Evolutionary conservation across 2,329 filamentous ascomycete species (phyloP).

Genomic region (Tolypocladium endophyticum): DNA sequence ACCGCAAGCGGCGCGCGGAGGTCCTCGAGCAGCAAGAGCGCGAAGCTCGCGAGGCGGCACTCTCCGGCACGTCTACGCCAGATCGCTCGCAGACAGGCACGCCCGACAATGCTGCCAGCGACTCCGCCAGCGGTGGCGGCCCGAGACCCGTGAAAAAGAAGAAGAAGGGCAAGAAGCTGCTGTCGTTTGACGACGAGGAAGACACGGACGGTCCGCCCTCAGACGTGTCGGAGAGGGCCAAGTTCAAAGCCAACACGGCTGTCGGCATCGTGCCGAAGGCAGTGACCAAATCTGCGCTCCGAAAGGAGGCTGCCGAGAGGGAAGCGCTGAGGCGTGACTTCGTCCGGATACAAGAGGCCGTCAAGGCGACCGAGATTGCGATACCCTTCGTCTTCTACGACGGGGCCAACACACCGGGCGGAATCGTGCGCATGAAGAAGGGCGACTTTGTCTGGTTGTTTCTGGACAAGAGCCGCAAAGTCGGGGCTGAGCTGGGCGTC

Average conservation of each 20-base stretch:
- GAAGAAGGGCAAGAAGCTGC: slow-evolving; percentile 34
- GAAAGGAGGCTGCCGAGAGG: slow-evolving; percentile 67
- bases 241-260: slow-evolving; percentile 51
- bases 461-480: slow-evolving; percentile 80
- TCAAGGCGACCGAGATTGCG: slow-evolving; percentile 80
- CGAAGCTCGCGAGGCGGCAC: slow-evolving; percentile 56
- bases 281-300: slow-evolving; percentile 60
- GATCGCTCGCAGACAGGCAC: slow-evolving; percentile 38
- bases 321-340: slow-evolving; percentile 79
- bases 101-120: slow-evolving; percentile 31
- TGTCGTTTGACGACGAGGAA: slow-evolving; percentile 64
- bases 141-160: slow-evolving; percentile 27
- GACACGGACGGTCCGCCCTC: slow-evolving; percentile 32
- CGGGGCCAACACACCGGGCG: slow-evolving; percentile 79
- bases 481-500: slow-evolving; percentile 73
- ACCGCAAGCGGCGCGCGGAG: slow-evolving; percentile 89
- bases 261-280: slow-evolving; percentile 58
- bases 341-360: slow-evolving; percentile 67
- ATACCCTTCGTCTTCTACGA: slow-evolving; percentile 98
- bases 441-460: slow-evolving; percentile 91
- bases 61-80: slow-evolving; percentile 34
- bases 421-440: slow-evolving; percentile 78
- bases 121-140: slow-evolving; percentile 12
- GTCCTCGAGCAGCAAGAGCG: slow-evolving; percentile 85
- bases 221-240: slow-evolving; percentile 16